Percentiles rank a stretch among this genome's conserved stretches.
These are phyloP conservation scores for Diversispora epigaea DNA, from an alignment of 192 early-diverging fungal species.

Conservation along the genomic window DNA sequence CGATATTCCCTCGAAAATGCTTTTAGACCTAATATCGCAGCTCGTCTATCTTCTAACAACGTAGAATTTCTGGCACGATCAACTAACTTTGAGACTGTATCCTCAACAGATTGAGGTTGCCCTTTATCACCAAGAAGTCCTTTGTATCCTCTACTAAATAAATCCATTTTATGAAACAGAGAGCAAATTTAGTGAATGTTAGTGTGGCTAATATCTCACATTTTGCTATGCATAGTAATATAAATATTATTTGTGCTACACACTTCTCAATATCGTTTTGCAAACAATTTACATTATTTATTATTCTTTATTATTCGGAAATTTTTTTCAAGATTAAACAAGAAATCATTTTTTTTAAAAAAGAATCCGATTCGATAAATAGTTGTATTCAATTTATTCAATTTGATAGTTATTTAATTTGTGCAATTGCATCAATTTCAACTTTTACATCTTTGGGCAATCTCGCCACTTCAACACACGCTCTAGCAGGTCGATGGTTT, in stretches of 20 bases:
- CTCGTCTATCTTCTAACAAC: slow-evolving; percentile 86
- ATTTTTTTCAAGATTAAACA: too few species aligned
- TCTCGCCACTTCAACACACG: slow-evolving; percentile 86
- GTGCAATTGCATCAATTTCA: slow-evolving; percentile 90
- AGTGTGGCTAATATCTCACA: background rate
- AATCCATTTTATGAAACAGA: slow-evolving; percentile 16
- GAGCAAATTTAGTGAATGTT: background rate
- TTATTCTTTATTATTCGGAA: too few species aligned
- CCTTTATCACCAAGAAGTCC: slow-evolving; percentile 65
- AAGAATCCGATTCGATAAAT: too few species aligned
- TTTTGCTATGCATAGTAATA: too few species aligned
- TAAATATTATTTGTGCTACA: too few species aligned
- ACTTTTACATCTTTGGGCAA: slow-evolving; percentile 88
- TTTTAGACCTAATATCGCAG: slow-evolving; percentile 83
- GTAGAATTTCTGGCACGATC: slow-evolving; percentile 83
- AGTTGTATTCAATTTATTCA: too few species aligned
- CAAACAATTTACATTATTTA: too few species aligned
- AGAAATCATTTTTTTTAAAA: too few species aligned
- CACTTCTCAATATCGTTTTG: too few species aligned
- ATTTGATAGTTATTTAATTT: too few species aligned
- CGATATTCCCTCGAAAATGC: slow-evolving; percentile 83
- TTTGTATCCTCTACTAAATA: slow-evolving; percentile 44
- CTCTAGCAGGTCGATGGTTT: slow-evolving; percentile 66
- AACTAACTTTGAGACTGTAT: slow-evolving; percentile 81
- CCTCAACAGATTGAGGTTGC: slow-evolving; percentile 60